Base-by-base conservation (phyloP, 2,329 filamentous ascomycete genomes). In the Cryphonectria naterciae region DNA sequence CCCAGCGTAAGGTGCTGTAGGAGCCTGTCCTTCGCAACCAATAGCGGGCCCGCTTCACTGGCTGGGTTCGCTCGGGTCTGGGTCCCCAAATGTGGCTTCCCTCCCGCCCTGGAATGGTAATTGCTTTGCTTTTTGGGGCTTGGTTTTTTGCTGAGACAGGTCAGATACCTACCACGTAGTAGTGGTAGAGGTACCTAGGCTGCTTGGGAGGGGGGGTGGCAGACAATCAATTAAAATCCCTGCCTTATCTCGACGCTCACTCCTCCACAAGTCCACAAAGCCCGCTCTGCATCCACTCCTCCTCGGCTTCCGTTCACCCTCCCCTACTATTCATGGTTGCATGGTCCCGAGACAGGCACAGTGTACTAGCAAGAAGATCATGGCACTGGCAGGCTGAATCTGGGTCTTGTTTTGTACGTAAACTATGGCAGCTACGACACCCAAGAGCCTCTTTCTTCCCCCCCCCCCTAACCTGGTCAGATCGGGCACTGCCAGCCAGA, bases 211-310 rank as follows among this genome's bases (percentile, higher is more conserved):
- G 19, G 28, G 15, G 60, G 35, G 25, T 32, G 43, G 8, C 41
- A 64, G 67, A 35, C 37, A 70, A 68, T 72, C 70, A 72, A 72
- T 70, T 72, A 72, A 72, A 63, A 32, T 62, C 70, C 70, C 70
- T 70, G 68, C 66, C 68, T 41, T 43, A 43, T 64, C 37, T 58
- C 25, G 25, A 32, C 54, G 28, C 54, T 28, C 54, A 32, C 54
- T 49, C 54, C 54, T 58, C 28, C 54, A 32, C 54, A 28, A 28
- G 25, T 35, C 25, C 54, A 32, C 54, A 17, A 13, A 56, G 25
- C 15, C 54, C 28, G 19, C 54, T 3, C 25, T 58, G n/a, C 13
- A 13, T 56, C 52, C 52, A 56, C 52, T 32, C 25, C 7, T 17
- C 11, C 54, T 58, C 54, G 52, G 52, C 25, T 56, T 28, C 52